Percentiles rank a stretch among this genome's conserved stretches.
phyloP scores from a whole-genome alignment of 805 yeast genomes.

The Saturnispora halmiae region DNA sequence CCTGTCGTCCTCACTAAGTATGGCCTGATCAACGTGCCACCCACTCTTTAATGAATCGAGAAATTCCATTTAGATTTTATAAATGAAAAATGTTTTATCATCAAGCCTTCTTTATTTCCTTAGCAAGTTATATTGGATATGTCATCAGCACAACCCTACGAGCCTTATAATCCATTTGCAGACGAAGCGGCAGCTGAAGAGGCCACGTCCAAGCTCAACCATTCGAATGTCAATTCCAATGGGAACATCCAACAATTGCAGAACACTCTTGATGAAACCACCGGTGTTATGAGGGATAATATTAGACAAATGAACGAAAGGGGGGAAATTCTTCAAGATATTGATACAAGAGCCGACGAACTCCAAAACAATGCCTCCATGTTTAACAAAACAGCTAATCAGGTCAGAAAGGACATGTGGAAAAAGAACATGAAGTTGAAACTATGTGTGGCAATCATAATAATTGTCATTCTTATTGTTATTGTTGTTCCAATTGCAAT shows the following conservation, averaged over 20 bases:
- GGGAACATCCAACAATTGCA: constrained; percentile 24
- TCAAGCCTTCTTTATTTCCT: background rate
- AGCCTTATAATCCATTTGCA: constrained; percentile 28
- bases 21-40: constrained; percentile 98
- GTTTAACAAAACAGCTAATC: constrained; percentile 92
- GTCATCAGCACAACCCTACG: constrained; percentile 29
- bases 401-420: constrained; percentile 98
- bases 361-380: constrained; percentile 89
- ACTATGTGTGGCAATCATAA: constrained; percentile 72
- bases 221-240: constrained; percentile 13
- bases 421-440: constrained; percentile 97
- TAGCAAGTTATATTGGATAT: constrained; percentile 9
- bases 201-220: too few species aligned
- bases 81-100: background rate
- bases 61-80: constrained; percentile 66
- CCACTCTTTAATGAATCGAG: constrained; percentile 75
- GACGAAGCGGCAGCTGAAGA: constrained; percentile 26
- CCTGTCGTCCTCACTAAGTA: constrained; percentile 80
- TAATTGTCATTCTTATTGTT: constrained; percentile 74
- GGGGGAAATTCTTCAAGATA: constrained; percentile 87
- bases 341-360: constrained; percentile 89
- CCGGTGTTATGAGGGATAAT: constrained; percentile 95
- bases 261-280: constrained; percentile 55
- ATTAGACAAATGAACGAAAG: constrained; percentile 91
- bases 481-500: constrained; percentile 89